Evolutionary conservation across 345 rosid species (phyloP).

Genomic region (Bruguiera sexangula): DNA sequence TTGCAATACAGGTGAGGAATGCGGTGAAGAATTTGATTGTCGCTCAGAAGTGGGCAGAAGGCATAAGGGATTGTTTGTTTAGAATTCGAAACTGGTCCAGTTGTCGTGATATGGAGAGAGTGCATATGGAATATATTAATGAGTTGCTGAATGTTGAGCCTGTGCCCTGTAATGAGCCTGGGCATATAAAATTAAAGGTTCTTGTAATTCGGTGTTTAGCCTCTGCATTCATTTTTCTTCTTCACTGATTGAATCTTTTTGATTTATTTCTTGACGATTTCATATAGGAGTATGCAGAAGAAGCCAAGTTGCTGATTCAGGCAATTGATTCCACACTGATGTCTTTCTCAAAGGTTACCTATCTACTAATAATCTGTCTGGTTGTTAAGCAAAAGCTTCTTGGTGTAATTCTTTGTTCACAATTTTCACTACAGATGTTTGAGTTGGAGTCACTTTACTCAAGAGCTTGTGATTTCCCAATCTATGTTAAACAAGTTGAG

Average conservation of each 20-base stretch:
- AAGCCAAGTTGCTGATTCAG: slow-evolving; percentile 53
- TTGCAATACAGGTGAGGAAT: slow-evolving; percentile 58
- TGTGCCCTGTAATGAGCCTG: slow-evolving; percentile 63
- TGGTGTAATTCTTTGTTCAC: slow-evolving; percentile 8
- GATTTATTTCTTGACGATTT: background rate
- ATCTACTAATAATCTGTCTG: too few relatives aligned
- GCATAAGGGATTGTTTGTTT: slow-evolving; percentile 50
- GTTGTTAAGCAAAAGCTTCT: too few relatives aligned
- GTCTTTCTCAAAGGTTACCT: slow-evolving; percentile 45
- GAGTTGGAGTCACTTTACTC: slow-evolving; percentile 63
- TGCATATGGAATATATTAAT: slow-evolving; percentile 41
- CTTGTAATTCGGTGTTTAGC: slow-evolving; percentile 17
- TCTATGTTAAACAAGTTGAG: slow-evolving; percentile 46
- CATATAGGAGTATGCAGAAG: slow-evolving; percentile 59
- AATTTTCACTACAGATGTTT: slow-evolving; percentile 43
- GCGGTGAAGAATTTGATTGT: slow-evolving; percentile 48
- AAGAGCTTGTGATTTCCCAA: slow-evolving; percentile 51
- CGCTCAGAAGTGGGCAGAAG: slow-evolving; percentile 74
- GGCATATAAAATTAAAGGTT: slow-evolving; percentile 73
- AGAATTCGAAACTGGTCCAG: slow-evolving; percentile 47
- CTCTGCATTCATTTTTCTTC: slow-evolving; percentile 9
- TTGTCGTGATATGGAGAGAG: slow-evolving; percentile 38
- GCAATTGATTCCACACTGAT: slow-evolving; percentile 54
- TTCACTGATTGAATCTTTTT: slow-evolving; percentile 10
- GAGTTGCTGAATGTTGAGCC: slow-evolving; percentile 55